Base-by-base conservation (phyloP, 192 early-diverging fungal genomes). In the Backusella luteola region DNA sequence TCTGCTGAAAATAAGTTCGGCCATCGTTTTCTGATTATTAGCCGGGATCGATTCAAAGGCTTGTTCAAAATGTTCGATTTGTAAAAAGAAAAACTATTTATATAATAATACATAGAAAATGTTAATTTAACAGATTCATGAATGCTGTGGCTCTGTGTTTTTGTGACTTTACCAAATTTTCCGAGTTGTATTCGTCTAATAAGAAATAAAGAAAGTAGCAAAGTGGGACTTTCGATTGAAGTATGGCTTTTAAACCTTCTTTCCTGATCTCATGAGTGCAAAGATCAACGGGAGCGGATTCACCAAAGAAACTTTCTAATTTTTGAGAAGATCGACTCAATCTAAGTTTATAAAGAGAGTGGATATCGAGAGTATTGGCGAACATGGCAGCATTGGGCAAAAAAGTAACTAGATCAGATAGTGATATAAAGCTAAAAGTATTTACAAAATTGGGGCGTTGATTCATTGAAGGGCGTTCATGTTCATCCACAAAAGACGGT, bases 161-260 rank as follows among this genome's bases (percentile, higher is more conserved):
- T 34, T 29, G 46, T 29, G 14, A 0, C 32, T 8, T 59, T 84
- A 86, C 85, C 84, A 87, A 76, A 46, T 87, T 87, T 67, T 87
- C 86, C 7, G 79, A 81, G 5, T 74, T 75, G 69, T 79, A 86
- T 59, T 87, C 86, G 68, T 87, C 87, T 41, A 87, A 77, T 66
- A 87, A 75, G n/a, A 72, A 59, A 71, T 86, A 84, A 32, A 87
- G 66, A 46, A 87, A 87, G 76, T 87, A 87, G 59, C 81, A 82
- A 39, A 87, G 76, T 23, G 86, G 86, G 11, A 88, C 71, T 53
- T 88, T 87, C 8, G 79, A 78, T 34, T 85, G 69, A 41, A 87
- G 68, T n/a, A 88, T 78, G 2, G 87, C 86, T 63, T 82, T 87
- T 35, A 87, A 74, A 6, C 86, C 86, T 53, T 87, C 79, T 34